Conservation (phyloP, 225 moss, liverwort and hornwort species). For the Marchantia paleacea region DNA sequence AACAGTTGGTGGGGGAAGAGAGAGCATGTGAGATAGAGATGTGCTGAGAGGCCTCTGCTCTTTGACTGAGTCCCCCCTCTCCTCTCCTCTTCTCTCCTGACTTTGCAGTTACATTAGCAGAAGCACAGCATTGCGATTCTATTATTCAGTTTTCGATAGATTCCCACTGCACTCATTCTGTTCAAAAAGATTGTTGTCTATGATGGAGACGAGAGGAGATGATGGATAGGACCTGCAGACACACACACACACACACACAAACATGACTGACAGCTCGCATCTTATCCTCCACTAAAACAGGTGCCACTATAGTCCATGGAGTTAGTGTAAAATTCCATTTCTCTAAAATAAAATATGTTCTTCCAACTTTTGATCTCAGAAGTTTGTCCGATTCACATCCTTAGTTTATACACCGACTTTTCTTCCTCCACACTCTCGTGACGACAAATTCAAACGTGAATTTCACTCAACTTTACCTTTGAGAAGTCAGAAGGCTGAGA, state of each 20-base stretch:
- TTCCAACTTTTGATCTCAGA: no score
- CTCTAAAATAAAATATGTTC: no score
- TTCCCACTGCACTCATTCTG: background rate
- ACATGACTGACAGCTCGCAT: background rate
- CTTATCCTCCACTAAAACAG: background rate
- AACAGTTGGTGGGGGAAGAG: background rate
- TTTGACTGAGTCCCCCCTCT: background rate
- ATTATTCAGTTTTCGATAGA: background rate
- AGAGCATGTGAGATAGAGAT: background rate
- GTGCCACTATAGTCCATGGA: background rate
- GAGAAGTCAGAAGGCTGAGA: no score
- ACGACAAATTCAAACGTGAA: no score
- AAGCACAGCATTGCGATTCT: background rate
- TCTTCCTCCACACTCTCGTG: no score
- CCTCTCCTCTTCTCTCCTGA: background rate
- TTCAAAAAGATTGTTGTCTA: background rate
- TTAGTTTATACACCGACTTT: no score
- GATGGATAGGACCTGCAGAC: background rate
- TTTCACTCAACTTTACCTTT: no score
- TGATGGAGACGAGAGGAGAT: conserved; percentile 1
- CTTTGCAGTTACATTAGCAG: background rate
- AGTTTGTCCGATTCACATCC: no score
- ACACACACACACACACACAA: background rate
- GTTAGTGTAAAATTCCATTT: background rate
- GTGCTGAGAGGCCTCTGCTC: background rate